phyloP scores from a whole-genome alignment of 768 basidiomycete genomes.

The Fistulinella prunicolor region DNA sequence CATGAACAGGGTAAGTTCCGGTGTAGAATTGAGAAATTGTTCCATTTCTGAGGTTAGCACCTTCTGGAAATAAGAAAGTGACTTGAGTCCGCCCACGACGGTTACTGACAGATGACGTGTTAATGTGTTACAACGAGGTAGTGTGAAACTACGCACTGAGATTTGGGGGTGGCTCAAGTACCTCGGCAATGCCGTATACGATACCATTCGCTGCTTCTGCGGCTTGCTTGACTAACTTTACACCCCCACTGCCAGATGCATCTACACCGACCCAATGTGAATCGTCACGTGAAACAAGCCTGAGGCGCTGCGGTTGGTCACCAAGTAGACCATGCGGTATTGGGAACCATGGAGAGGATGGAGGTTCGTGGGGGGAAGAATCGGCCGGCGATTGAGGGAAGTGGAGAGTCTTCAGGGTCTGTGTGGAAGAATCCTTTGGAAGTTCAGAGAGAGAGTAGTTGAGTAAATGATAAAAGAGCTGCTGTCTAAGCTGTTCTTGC shows the following conservation, averaged over 20 bases:
- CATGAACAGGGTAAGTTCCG: constrained; percentile 84
- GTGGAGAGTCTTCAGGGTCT: constrained; percentile 59
- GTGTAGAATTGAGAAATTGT: constrained; percentile 56
- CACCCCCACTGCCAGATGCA: constrained; percentile 75
- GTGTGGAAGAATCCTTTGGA: constrained; percentile 38
- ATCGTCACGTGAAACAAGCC: constrained; percentile 52
- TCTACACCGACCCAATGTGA: constrained; percentile 67
- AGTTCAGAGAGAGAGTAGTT: constrained; percentile 65
- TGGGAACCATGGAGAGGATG: constrained; percentile 84
- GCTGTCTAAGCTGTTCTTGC: constrained; percentile 79
- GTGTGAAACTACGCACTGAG: constrained; percentile 51
- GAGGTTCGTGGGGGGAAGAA: constrained; percentile 63
- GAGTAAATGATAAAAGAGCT: constrained; percentile 91
- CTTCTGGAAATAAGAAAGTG: constrained; percentile 70
- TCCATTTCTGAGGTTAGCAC: constrained; percentile 63
- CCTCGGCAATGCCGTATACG: constrained; percentile 68
- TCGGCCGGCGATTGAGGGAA: constrained; percentile 62
- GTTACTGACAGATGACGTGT: constrained; percentile 43
- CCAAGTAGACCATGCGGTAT: constrained; percentile 79
- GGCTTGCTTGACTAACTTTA: constrained; percentile 53
- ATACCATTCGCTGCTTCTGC: constrained; percentile 71
- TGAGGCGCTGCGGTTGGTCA: constrained; percentile 75
- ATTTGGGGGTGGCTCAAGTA: constrained; percentile 72
- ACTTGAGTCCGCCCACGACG: constrained; percentile 54
- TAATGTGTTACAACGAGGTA: background rate